These are phyloP conservation scores for Fomitopsis palustris DNA, from an alignment of 1,284 basidiomycete species.

Conservation along the genomic window DNA sequence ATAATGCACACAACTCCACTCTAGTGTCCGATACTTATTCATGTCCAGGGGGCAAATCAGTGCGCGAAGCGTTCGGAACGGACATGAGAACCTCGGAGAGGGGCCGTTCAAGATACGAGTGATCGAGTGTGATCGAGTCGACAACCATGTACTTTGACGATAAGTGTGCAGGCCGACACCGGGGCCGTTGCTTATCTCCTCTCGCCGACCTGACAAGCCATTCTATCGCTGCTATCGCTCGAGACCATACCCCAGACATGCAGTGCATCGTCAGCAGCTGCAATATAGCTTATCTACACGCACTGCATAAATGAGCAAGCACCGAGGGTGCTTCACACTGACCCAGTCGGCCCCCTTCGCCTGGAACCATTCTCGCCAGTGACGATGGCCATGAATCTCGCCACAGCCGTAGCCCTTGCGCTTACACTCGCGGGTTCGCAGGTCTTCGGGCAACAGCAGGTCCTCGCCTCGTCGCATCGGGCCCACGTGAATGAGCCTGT, in stretches of 20 bases:
- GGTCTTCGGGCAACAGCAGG: slow-evolving; percentile 3
- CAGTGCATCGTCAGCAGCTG: neutral
- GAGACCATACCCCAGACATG: neutral
- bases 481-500: slow-evolving; percentile 6
- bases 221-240: neutral
- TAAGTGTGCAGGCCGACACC: neutral
- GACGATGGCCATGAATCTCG: neutral
- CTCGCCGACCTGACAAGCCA: neutral
- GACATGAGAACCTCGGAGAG: neutral
- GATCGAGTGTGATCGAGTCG: neutral
- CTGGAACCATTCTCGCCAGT: neutral
- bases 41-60: no score
- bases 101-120: neutral
- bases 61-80: neutral
- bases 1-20: neutral
- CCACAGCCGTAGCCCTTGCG: neutral
- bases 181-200: neutral
- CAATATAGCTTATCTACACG: slow-evolving; percentile 1
- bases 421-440: neutral
- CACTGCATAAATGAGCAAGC: neutral
- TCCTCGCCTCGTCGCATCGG: neutral
- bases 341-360: neutral
- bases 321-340: neutral
- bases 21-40: no score
- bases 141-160: neutral